Evolutionary conservation across 208 protist genomes (phyloP).

Genomic region (Trichomonas tenax): DNA sequence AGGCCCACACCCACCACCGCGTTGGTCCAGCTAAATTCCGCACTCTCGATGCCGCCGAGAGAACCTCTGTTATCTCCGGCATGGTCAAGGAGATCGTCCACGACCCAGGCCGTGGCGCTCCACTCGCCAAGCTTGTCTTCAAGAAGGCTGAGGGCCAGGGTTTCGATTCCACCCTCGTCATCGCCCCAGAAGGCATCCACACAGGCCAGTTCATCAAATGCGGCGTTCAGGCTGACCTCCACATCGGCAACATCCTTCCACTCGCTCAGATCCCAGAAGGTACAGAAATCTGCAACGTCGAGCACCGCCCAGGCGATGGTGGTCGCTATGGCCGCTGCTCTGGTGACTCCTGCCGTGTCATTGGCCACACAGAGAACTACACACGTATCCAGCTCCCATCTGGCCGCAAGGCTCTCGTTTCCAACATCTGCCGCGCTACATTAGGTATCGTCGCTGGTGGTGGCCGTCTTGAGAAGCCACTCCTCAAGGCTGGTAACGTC

Average conservation of each 20-base stretch:
- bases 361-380: conserved; percentile 74
- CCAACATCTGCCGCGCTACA: too few species aligned
- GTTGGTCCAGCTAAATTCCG: conserved; percentile 79
- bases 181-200: conserved; percentile 93
- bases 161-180: conserved; percentile 70
- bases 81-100: conserved; percentile 79
- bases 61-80: conserved; percentile 74
- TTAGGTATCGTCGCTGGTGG: too few species aligned
- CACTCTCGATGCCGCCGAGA: conserved; percentile 83
- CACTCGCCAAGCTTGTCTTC: conserved; percentile 88
- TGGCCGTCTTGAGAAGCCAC: too few species aligned
- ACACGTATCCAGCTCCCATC: conserved; percentile 92
- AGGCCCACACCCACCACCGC: conserved; percentile 74
- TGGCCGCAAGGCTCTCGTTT: too few species aligned
- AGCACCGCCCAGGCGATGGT: too few species aligned
- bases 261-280: conserved; percentile 85
- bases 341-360: conserved; percentile 42
- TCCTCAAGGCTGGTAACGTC: too few species aligned
- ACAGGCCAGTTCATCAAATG: conserved; percentile 94
- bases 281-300: too few species aligned
- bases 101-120: conserved; percentile 94
- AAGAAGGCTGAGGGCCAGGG: conserved; percentile 51
- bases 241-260: conserved; percentile 89
- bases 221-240: conserved; percentile 69
- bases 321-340: conserved; percentile 66